Percentiles rank a stretch among this genome's conserved stretches.
Evolutionary conservation across 129 eudicot species (phyloP).

Genomic region (Escallonia rubra): DNA sequence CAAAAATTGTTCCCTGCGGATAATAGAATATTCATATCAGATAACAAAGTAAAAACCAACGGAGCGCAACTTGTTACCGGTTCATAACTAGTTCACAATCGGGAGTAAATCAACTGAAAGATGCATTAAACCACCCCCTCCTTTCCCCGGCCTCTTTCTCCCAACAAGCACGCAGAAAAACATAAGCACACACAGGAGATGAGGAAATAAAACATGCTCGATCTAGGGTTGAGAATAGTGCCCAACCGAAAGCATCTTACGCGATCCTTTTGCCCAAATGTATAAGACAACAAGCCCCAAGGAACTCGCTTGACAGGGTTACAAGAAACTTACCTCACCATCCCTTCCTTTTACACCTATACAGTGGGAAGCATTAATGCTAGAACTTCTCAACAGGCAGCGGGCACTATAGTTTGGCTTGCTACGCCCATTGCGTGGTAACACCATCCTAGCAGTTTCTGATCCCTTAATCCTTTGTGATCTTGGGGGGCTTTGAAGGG

Average conservation of each 20-base stretch:
- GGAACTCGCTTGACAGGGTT: background rate
- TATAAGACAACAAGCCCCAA: too few species aligned
- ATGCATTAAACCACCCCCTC: too few species aligned
- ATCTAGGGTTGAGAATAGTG: too few species aligned
- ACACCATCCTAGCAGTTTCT: conserved; percentile 26
- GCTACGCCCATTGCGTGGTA: conserved; percentile 30
- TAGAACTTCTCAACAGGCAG: conserved; percentile 53
- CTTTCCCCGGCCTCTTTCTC: too few species aligned
- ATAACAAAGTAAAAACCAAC: background rate
- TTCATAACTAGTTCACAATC: too few species aligned
- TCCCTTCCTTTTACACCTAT: conserved; percentile 47
- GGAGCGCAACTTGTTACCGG: too few species aligned
- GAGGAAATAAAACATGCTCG: too few species aligned
- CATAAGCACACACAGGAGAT: too few species aligned
- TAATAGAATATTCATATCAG: background rate
- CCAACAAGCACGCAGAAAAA: too few species aligned
- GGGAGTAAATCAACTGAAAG: too few species aligned
- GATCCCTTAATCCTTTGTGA: conserved; percentile 31
- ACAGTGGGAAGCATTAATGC: conserved; percentile 68
- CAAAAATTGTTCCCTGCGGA: conserved; percentile 28
- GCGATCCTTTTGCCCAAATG: too few species aligned
- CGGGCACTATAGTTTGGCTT: conserved; percentile 35
- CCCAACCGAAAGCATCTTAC: too few species aligned
- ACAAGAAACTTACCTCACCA: conserved; percentile 44
- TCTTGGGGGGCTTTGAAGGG: conserved; percentile 56